Evolutionary conservation across 2,329 filamentous ascomycete genomes (phyloP), one percentile per base, ranked within the genome.

Genomic region (Boeremia lycopersici): DNA sequence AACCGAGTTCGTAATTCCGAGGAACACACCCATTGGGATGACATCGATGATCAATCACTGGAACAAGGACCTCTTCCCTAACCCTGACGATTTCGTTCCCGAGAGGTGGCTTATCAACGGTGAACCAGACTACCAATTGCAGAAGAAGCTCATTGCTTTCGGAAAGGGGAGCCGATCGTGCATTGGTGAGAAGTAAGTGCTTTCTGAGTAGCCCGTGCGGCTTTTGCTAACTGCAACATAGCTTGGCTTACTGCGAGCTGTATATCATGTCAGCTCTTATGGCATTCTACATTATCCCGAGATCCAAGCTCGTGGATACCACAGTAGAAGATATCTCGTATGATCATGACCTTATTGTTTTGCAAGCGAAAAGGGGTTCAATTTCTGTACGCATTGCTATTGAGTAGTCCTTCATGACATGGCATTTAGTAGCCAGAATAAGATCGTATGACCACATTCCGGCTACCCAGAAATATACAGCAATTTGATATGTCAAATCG

Each of bases 21-120:
- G 60, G 19, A 63, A 66, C 8, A 69, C 65, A 7, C 66, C 67
- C 4, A 67, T 69, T 13, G 63, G 65, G 26, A 69, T 70, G 68
- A 69, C 66, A 3, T 62, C 59, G 9, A 67, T 67, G 59, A 63
- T 70, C 45, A 69, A 64, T 35, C 73, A 75, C 44, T 68, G 67
- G 58, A 69, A 76, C 44, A 62, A 62, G 29, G 54, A 60, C 8
- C 67, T 77, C 15, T 74, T 74, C 26, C 65, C 70, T 1, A 44
- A 65, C 23, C 63, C 72, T 0, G 53, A 65, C 15, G 59, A 64
- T 1, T 74, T 74, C 45, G 38, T 56, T 6, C 72, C 72, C 3
- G 68, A 74, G 48, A 62, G 74, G 10, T 77, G 73, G 74, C 57
- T 76, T 2, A 45, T 61, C 17, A 53, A 65, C 26, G 61, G 57